Evolutionary conservation across 106 monocot genomes (phyloP), one percentile per base, ranked within the genome.

Genomic region (Xerophyta viscosa): DNA sequence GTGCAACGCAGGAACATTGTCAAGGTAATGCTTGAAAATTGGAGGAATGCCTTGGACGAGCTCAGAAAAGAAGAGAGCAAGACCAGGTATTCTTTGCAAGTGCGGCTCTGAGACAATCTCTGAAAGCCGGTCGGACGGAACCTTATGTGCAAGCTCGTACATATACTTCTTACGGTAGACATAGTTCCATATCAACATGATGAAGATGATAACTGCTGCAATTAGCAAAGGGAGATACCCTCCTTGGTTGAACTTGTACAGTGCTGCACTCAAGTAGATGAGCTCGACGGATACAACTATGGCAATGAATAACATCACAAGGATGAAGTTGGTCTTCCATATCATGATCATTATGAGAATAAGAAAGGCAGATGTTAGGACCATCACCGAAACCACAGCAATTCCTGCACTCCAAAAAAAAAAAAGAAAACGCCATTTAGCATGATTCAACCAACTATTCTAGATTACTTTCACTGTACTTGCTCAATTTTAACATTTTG

Each of bases 31-130:
- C 21, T 43, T 46, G 20, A 77, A 77, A 22, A 77, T 66, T 0
- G 77, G 65, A 5, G 77, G 77, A 8, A 71, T 27, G 5, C 77
- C 77, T 24, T 77, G 70, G 23, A 56, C 71, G 15, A 77, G 71
- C 69, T 77, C 70, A 0, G 77, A 71, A 64, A 70, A 71, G 53
- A 77, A 63, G 50, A 70, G 48, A 9, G 57, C 76, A 1, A 76
- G 8, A 2, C 77, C 77, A 1, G 77, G 70, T 4, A 77, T 27
- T 1, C 71, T 41, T 9, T 48, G 24, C 17, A 61, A 15, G 24
- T 25, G 24, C 27, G 30, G 18, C 5, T 56, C 36, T n/a, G 0
- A 1, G 0, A 24, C 46, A 3, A 77, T 8, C 20, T 54, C 43
- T 33, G 26, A 18, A 37, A 69, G 9, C 20, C 36, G 28, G 6